A percentile compares a stretch with the other conserved stretches of the same genome.
These are phyloP conservation scores for Andrographis paniculata DNA, from an alignment of 305 asterid species.

Conservation along the genomic window DNA sequence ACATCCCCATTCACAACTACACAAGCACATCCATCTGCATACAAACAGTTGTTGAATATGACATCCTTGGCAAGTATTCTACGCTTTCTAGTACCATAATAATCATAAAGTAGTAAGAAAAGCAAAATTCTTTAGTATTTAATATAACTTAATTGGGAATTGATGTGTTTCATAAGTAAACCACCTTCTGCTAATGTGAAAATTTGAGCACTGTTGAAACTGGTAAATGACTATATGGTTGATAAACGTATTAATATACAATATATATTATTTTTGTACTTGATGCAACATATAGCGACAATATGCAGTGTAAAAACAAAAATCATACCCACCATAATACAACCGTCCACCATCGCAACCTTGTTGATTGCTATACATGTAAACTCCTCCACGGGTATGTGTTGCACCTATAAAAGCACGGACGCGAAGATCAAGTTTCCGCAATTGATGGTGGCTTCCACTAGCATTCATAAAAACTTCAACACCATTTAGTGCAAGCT, in stretches of 20 bases:
- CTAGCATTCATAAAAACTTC: slow-evolving; percentile 97
- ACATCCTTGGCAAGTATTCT: too few relatives aligned
- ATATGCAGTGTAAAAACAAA: too few relatives aligned
- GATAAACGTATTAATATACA: too few relatives aligned
- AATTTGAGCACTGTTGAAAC: too few relatives aligned
- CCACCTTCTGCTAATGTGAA: too few relatives aligned
- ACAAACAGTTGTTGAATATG: slow-evolving; percentile 15
- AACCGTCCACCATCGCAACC: slow-evolving; percentile 99
- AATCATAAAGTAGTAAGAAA: too few relatives aligned
- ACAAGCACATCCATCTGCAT: slow-evolving; percentile 92
- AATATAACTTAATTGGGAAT: not conserved
- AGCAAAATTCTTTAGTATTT: not conserved
- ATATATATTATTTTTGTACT: too few relatives aligned
- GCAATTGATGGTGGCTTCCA: slow-evolving; percentile 95
- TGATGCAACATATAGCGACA: too few relatives aligned
- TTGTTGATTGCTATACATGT: slow-evolving; percentile 93
- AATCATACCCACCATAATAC: slow-evolving; percentile 37
- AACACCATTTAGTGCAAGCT: slow-evolving; percentile 91
- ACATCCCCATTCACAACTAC: slow-evolving; percentile 91
- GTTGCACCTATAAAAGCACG: slow-evolving; percentile 95
- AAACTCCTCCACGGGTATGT: slow-evolving; percentile 95
- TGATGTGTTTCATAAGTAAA: too few relatives aligned
- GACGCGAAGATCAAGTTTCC: slow-evolving; percentile 89
- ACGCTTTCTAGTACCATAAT: too few relatives aligned
- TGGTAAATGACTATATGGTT: too few relatives aligned